Evolutionary conservation across 2,329 filamentous ascomycete species (phyloP), one percentile per base, ranked within the genome.

Genomic region (Penicillium polonicum): DNA sequence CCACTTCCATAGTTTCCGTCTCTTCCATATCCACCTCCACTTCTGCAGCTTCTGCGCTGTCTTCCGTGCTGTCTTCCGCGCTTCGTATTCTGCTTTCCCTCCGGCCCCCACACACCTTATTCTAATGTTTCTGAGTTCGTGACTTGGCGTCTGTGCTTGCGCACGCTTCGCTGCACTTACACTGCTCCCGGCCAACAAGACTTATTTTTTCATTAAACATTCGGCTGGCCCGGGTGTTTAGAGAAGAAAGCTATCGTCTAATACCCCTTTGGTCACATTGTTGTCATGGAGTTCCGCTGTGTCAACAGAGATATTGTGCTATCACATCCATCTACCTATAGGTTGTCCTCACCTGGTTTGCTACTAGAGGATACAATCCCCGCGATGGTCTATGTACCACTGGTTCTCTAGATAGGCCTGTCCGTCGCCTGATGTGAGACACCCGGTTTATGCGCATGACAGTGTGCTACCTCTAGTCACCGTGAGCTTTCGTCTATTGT

Each of bases 121-220:
- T 23, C 23, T 23, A 23, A 23, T 23, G 23, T 23, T 23, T 23
- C n/a, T 23, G 29, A 31, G 5, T 33, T 59, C 63, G 82, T 68
- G 76, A 72, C 70, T 65, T 70, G 74, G 69, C 82, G 85, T 83
- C 86, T 88, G 85, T 81, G 86, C 87, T 89, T 88, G 87, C 86
- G 78, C 81, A 88, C 82, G 82, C 74, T 73, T 72, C 68, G 70
- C 72, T 71, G 75, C 85, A 89, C 83, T 87, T 83, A 85, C 87
- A 89, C 87, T 89, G 82, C 79, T 81, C 83, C 85, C 80, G 80
- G 83, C 83, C 74, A 85, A 88, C 80, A 87, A 87, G 83, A 89
- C 69, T 10, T 9, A 13, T 75, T 44, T 44, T 76, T 84, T 84
- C 84, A 83, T 86, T 84, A 76, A 79, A 68, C 61, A 68, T 71